Evolutionary conservation across 805 yeast genomes (phyloP).

Genomic region (Lachancea waltii): DNA sequence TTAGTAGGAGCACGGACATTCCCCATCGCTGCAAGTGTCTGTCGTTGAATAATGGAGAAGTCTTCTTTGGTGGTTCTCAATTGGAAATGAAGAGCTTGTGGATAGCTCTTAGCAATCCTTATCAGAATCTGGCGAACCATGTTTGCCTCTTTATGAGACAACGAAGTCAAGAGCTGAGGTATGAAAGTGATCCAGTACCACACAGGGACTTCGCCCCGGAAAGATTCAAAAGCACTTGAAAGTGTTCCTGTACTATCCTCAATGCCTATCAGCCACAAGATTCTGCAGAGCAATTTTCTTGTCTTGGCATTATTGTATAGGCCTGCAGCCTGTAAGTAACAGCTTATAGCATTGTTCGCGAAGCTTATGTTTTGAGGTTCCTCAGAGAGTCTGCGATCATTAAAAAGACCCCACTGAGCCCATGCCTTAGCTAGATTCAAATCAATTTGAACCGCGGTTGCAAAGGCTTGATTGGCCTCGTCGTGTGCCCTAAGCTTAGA

Average conservation of each 20-base stretch:
- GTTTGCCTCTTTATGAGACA: conserved; percentile 86
- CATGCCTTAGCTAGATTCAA: conserved; percentile 93
- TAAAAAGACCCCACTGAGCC: conserved; percentile 99
- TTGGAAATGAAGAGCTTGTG: conserved; percentile 96
- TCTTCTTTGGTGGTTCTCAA: conserved; percentile 93
- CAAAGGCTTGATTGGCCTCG: conserved; percentile 96
- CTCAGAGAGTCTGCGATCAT: conserved; percentile 80
- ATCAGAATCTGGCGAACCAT: conserved; percentile 83
- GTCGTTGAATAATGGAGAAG: conserved; percentile 78
- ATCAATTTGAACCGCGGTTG: conserved; percentile 95
- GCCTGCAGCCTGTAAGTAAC: conserved; percentile 97
- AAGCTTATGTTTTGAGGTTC: conserved; percentile 71
- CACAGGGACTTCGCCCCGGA: conserved; percentile 93
- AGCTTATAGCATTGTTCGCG: conserved; percentile 91
- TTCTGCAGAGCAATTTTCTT: conserved; percentile 77
- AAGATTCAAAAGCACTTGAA: conserved; percentile 82
- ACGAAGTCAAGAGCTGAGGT: conserved; percentile 84
- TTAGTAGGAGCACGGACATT: conserved; percentile 25
- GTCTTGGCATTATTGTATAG: conserved; percentile 89
- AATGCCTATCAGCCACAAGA: conserved; percentile 86
- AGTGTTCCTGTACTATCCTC: conserved; percentile 80
- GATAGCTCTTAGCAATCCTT: conserved; percentile 91
- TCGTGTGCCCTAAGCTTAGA: conserved; percentile 86
- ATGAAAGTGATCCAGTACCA: conserved; percentile 99
- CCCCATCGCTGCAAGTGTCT: conserved; percentile 47